Evolutionary conservation across 164 flowering plant species (phyloP).

Genomic region (Amborella trichopoda): DNA sequence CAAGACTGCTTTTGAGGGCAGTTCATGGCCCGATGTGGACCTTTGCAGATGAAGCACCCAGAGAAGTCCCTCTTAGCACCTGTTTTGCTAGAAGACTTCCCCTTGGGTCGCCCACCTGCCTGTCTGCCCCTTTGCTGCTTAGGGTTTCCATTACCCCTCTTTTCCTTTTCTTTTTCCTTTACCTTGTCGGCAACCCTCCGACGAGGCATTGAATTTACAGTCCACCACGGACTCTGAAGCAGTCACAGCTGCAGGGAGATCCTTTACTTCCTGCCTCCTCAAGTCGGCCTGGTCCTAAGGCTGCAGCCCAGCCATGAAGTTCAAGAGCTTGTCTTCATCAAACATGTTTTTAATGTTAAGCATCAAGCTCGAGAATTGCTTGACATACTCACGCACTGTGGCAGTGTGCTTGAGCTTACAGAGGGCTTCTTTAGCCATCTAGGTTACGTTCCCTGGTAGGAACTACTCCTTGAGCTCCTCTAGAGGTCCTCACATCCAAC

Average conservation of each 20-base stretch:
- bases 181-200: too few species aligned
- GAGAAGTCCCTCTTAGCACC: too few species aligned
- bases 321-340: constrained; percentile 11
- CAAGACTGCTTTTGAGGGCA: neutral
- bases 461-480: constrained; percentile 11
- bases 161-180: neutral
- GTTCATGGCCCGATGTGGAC: neutral
- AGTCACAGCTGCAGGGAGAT: constrained; percentile 4
- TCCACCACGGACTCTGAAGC: constrained; percentile 2
- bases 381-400: constrained; percentile 5
- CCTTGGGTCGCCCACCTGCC: too few species aligned
- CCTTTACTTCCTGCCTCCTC: constrained; percentile 4
- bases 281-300: constrained; percentile 9
- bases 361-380: constrained; percentile 9
- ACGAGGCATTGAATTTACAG: too few species aligned
- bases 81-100: too few species aligned
- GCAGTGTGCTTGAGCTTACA: constrained; percentile 1
- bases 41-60: constrained; percentile 1
- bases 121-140: neutral
- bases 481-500: neutral
- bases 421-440: constrained; percentile 7
- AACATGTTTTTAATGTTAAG: constrained; percentile 16
- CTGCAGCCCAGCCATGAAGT: constrained; percentile 8
- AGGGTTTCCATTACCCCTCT: too few species aligned
- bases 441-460: constrained; percentile 3